Evolutionary conservation across 768 basidiomycete genomes (phyloP).

Genomic region (Rhodosporidiobolus sp.): DNA sequence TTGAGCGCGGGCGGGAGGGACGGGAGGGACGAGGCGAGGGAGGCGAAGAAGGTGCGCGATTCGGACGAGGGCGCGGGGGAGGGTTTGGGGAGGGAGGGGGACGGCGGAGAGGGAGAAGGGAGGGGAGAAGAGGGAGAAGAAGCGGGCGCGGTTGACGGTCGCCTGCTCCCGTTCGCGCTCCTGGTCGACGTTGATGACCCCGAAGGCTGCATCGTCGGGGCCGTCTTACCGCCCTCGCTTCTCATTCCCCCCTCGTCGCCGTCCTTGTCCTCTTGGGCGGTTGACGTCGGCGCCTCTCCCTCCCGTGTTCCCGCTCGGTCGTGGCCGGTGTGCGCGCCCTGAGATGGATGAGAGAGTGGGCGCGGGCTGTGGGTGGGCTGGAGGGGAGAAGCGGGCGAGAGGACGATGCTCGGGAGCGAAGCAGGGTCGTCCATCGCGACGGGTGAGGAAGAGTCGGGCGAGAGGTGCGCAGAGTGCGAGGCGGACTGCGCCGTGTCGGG

Average conservation of each 20-base stretch:
- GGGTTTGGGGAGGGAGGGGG: background rate
- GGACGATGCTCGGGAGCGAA: background rate
- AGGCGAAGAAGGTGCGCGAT: constrained; percentile 4
- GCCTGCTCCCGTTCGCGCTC: background rate
- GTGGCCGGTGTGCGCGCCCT: background rate
- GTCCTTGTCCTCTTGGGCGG: background rate
- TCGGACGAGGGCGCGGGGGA: background rate
- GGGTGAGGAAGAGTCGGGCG: background rate
- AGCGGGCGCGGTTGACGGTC: background rate
- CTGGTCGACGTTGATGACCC: no score
- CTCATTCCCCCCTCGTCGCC: background rate
- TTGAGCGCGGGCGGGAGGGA: background rate
- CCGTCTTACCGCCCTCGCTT: background rate
- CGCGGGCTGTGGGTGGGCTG: no score
- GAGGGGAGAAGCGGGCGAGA: background rate
- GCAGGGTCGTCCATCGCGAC: background rate
- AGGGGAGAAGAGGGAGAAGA: background rate
- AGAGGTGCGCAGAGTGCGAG: no score
- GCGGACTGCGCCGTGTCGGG: no score
- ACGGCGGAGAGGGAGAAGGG: background rate
- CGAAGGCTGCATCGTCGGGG: no score
- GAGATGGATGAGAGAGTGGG: background rate
- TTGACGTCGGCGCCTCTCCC: no score
- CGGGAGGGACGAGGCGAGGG: constrained; percentile 1
- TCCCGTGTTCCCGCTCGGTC: background rate